These are phyloP conservation scores for Coemansia sp. DNA, from an alignment of 192 early-diverging fungal genomes.

Conservation along the genomic window DNA sequence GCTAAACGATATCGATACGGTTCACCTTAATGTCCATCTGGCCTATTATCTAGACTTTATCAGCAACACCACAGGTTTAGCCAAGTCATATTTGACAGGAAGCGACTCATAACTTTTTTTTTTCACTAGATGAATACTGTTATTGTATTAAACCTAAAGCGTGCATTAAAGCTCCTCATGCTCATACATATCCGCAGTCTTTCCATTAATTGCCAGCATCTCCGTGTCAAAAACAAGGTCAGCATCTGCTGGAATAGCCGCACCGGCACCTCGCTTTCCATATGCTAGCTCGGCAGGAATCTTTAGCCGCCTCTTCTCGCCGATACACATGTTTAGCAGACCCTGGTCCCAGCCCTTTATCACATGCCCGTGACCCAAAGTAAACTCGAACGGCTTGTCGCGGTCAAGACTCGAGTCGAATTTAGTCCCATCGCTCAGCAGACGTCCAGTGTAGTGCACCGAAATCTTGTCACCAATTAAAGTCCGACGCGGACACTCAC, in stretches of 20 bases:
- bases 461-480: constrained; percentile 58
- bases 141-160: background rate
- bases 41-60: constrained; percentile 45
- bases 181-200: background rate
- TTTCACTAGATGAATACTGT: background rate
- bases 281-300: constrained; percentile 81
- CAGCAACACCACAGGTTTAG: constrained; percentile 20
- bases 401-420: constrained; percentile 88
- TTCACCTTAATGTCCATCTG: constrained; percentile 35
- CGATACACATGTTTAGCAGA: constrained; percentile 84
- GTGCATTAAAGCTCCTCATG: constrained; percentile 32
- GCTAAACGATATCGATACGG: constrained; percentile 21
- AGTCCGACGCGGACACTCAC: constrained; percentile 17
- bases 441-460: constrained; percentile 60
- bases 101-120: background rate
- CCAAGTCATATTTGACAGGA: constrained; percentile 7
- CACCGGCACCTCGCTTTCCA: constrained; percentile 68
- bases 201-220: constrained; percentile 55
- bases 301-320: constrained; percentile 74
- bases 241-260: constrained; percentile 73
- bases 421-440: constrained; percentile 66
- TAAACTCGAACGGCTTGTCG: constrained; percentile 72
- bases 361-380: constrained; percentile 86
- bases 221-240: constrained; percentile 81
- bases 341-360: constrained; percentile 86